Percentiles rank a stretch among this genome's conserved stretches.
Conservation (phyloP, 1,284 basidiomycete genomes). For the Amylostereum areolatum region DNA sequence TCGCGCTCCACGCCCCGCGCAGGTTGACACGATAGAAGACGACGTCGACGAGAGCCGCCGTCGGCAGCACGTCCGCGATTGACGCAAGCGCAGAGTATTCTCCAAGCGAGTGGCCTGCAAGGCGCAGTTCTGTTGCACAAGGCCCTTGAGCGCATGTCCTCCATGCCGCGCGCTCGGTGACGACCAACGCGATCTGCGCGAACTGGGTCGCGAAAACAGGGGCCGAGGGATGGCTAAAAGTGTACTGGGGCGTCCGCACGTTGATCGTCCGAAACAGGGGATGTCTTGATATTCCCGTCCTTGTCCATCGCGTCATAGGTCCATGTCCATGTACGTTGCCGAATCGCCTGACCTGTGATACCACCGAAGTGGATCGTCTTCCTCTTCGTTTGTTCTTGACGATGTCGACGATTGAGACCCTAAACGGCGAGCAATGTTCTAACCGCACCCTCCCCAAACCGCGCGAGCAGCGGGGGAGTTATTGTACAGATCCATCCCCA, state of each 20-base stretch:
- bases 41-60: conserved; percentile 95
- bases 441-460: conserved; percentile 97
- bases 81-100: conserved; percentile 98
- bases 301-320: conserved; percentile 96
- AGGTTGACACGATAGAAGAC: conserved; percentile 99
- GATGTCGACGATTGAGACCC: conserved; percentile 97
- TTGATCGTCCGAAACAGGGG: conserved; percentile 93
- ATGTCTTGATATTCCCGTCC: conserved; percentile 89
- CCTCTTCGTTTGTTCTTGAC: conserved; percentile 95
- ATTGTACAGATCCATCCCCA: conserved; percentile 99
- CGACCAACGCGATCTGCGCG: conserved; percentile 95
- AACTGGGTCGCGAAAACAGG: conserved; percentile 97
- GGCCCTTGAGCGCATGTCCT: too few species aligned
- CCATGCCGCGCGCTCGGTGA: conserved; percentile 96
- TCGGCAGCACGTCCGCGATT: conserved; percentile 92
- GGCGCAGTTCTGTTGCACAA: conserved; percentile 99
- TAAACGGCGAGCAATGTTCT: conserved; percentile 90
- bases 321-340: conserved; percentile 99
- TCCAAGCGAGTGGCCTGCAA: conserved; percentile 96
- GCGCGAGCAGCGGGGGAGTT: conserved; percentile 88
- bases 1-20: conserved; percentile 97
- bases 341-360: conserved; percentile 96
- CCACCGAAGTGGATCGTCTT: conserved; percentile 99
- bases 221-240: conserved; percentile 94
- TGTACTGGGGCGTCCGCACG: conserved; percentile 89